These are phyloP conservation scores for Globisporangium orthogonon DNA, from an alignment of 352 stramenopile genomes.

Conservation along the genomic window DNA sequence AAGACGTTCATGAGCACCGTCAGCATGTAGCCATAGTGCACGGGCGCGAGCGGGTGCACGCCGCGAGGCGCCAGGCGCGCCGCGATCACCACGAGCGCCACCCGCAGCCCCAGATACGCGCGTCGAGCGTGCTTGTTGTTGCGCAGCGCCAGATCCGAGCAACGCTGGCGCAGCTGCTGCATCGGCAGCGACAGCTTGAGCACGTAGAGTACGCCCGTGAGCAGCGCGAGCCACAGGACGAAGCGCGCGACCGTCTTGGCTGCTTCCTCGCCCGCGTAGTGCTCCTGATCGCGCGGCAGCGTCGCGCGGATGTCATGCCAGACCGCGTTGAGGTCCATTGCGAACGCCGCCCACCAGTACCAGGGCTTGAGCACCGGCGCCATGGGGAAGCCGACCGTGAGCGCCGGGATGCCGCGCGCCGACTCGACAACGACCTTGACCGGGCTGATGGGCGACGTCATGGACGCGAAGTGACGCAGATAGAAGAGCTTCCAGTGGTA, in stretches of 20 bases:
- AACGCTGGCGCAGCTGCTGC: slow-evolving; percentile 48
- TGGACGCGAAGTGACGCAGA: slow-evolving; percentile 75
- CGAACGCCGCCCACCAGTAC: slow-evolving; percentile 84
- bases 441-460: slow-evolving; percentile 82
- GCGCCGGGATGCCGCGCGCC: slow-evolving; percentile 60
- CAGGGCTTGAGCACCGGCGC: slow-evolving; percentile 83
- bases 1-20: slow-evolving; percentile 80
- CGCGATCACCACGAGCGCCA: slow-evolving; percentile 48
- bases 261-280: slow-evolving; percentile 61
- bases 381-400: slow-evolving; percentile 85
- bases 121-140: slow-evolving; percentile 39
- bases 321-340: slow-evolving; percentile 74
- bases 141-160: slow-evolving; percentile 46
- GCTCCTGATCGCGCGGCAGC: slow-evolving; percentile 56
- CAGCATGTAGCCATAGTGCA: slow-evolving; percentile 69
- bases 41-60: slow-evolving; percentile 63
- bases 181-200: slow-evolving; percentile 66
- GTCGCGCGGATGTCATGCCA: slow-evolving; percentile 84
- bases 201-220: slow-evolving; percentile 55
- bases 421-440: slow-evolving; percentile 84
- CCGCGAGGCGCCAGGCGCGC: slow-evolving; percentile 49
- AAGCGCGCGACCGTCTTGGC: slow-evolving; percentile 60
- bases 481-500: slow-evolving; percentile 89
- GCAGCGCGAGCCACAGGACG: slow-evolving; percentile 40
- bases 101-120: slow-evolving; percentile 48